These are phyloP conservation scores for Lophiostoma macrostomum DNA, from an alignment of 495 filamentous ascomycete genomes.

Conservation along the genomic window DNA sequence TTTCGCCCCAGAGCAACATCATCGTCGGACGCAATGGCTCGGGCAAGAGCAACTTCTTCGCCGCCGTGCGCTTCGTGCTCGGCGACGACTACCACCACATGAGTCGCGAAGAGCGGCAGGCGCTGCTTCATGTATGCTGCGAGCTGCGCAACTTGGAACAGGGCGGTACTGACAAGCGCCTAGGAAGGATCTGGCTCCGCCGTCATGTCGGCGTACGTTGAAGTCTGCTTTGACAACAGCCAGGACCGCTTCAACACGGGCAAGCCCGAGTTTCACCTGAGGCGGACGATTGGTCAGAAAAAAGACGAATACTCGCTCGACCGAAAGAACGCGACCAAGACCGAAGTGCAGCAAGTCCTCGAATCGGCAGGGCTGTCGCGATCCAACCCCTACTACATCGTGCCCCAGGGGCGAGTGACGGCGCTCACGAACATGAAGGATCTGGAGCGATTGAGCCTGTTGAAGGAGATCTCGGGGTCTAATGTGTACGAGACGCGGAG, in stretches of 20 bases:
- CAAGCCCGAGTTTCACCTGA: constrained; percentile 81
- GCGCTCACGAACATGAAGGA: constrained; percentile 99
- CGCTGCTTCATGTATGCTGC: constrained; percentile 71
- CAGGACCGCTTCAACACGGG: constrained; percentile 96
- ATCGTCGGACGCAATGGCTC: constrained; percentile 99
- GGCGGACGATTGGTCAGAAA: constrained; percentile 92
- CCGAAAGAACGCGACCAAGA: constrained; percentile 90
- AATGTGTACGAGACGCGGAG: constrained; percentile 93
- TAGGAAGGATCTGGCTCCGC: constrained; percentile 93
- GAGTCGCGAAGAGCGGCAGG: constrained; percentile 92
- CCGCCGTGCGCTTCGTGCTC: constrained; percentile 96
- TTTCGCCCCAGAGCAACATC: constrained; percentile 96
- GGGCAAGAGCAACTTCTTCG: constrained; percentile 99
- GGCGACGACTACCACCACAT: constrained; percentile 97
- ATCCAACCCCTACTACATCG: constrained; percentile 98
- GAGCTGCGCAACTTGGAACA: too few species aligned
- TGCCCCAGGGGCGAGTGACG: constrained; percentile 94
- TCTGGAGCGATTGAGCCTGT: constrained; percentile 74
- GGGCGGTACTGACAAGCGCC: constrained; percentile 3
- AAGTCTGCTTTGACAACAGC: constrained; percentile 97
- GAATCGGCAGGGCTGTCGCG: constrained; percentile 95
- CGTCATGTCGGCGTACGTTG: constrained; percentile 98
- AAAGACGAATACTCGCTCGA: constrained; percentile 99
- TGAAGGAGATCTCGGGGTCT: constrained; percentile 97
- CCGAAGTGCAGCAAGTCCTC: constrained; percentile 91